These are phyloP conservation scores for Colletotrichum tropicale DNA, from an alignment of 2,329 filamentous ascomycete genomes.

Conservation along the genomic window DNA sequence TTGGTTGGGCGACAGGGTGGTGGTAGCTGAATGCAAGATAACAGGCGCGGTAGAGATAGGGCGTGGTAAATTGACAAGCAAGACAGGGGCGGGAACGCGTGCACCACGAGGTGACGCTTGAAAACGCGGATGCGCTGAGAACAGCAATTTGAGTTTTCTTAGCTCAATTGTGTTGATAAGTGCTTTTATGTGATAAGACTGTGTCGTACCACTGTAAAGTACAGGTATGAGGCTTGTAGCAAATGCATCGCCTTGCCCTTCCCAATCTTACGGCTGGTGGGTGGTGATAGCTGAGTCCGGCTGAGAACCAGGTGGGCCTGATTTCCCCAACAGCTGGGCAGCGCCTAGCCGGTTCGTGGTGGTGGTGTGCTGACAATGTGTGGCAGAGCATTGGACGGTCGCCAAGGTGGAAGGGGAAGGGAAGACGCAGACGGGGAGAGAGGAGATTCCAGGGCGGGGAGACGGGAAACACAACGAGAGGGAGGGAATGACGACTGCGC, in stretches of 20 bases:
- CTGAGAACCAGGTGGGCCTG: neutral
- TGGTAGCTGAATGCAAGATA: slow-evolving; percentile 7
- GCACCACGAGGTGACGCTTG: neutral
- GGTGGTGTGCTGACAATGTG: slow-evolving; percentile 16
- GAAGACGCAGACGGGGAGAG: neutral
- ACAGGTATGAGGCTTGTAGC: slow-evolving; percentile 3
- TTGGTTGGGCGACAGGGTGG: neutral
- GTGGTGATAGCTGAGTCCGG: slow-evolving; percentile 1
- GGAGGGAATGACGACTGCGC: neutral
- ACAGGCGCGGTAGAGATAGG: slow-evolving; percentile 4
- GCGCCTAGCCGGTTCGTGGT: neutral
- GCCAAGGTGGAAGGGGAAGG: neutral
- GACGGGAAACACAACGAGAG: neutral
- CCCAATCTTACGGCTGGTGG: neutral
- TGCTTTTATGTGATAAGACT: neutral
- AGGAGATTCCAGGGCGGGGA: neutral
- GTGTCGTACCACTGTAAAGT: slow-evolving; percentile 5
- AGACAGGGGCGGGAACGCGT: neutral
- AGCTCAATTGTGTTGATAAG: neutral
- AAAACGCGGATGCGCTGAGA: neutral
- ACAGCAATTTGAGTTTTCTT: neutral
- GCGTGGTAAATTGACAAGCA: neutral
- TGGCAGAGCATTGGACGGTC: slow-evolving; percentile 6
- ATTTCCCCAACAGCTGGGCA: neutral
- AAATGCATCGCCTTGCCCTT: neutral